Evolutionary conservation across 2,329 filamentous ascomycete species (phyloP), one percentile per base, ranked within the genome.

Genomic region (Penicillium sp.): DNA sequence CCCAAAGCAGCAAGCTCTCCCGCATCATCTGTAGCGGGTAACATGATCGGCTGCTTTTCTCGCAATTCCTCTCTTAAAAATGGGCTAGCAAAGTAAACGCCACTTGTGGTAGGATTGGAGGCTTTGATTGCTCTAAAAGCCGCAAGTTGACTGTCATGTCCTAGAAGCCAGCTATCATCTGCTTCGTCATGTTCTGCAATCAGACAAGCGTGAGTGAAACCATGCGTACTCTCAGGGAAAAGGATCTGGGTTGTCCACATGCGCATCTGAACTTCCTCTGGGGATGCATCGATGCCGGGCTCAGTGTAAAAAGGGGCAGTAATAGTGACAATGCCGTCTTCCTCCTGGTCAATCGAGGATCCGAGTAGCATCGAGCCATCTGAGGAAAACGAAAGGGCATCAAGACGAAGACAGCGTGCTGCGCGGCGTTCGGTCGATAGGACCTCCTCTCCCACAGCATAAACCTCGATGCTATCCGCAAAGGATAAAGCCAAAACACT

Each of bases 241-340:
- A 93, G 69, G 31, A 93, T 90, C 21, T 88, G 89, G 0, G 86
- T 88, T 5, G 87, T 91, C 87, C 87, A 93, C 57, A 91, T 76
- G 16, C 83, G 79, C 59, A 83, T 85, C 46, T 88, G 76, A 47
- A 81, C 77, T 42, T 86, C 80, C 40, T 65, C 62, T 14, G 63
- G 60, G 7, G 68, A 67, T 26, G 72, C 54, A 43, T 84, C 81
- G 9, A 72, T 58, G 38, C 67, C 67, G 19, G 66, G 62, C 35
- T 73, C 76, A 28, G 86, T 83, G 60, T 87, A 88, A 57, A 89
- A 89, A 1, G 87, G 86, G 0, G 86, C 86, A 0, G 85, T 87
- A 21, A 93, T 74, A 33, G 88, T 81, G 27, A 91, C 84, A 0
- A 87, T 86, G 54, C 77, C 84, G 3, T 83, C 80, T 23, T 79